phyloP scores from a whole-genome alignment of 1,139 yeast genomes.

The Kodamaea suecica region DNA sequence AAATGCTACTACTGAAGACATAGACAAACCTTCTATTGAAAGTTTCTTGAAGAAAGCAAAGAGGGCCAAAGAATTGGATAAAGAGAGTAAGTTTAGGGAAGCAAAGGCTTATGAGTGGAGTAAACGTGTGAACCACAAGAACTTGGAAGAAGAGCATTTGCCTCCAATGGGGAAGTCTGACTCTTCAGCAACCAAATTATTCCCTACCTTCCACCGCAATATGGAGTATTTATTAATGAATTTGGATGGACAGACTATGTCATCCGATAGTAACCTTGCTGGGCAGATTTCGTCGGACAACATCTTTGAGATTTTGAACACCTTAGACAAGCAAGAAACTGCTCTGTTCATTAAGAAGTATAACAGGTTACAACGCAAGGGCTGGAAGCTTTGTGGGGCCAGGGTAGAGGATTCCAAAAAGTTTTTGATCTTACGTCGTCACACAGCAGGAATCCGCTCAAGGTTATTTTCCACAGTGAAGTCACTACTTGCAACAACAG shows the following conservation, averaged over 20 bases:
- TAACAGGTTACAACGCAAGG: conserved; percentile 33
- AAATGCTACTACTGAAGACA: conserved; percentile 3
- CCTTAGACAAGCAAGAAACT: conserved; percentile 33
- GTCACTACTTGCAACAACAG: conserved; percentile 33
- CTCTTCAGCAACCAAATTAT: background rate
- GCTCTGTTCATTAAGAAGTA: conserved; percentile 25
- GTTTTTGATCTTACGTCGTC: conserved; percentile 34
- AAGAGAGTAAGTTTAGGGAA: conserved; percentile 47
- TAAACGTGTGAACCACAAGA: conserved; percentile 33
- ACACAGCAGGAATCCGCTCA: conserved; percentile 9
- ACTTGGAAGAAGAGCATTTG: conserved; percentile 50
- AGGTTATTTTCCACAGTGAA: conserved; percentile 19
- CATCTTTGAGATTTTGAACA: conserved; percentile 43
- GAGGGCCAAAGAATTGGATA: conserved; percentile 30
- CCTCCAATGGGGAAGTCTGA: conserved; percentile 28
- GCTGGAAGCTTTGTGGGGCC: conserved; percentile 49
- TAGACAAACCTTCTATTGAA: conserved; percentile 26
- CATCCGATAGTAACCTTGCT: conserved; percentile 40
- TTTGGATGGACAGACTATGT: conserved; percentile 40
- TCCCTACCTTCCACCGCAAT: conserved; percentile 5
- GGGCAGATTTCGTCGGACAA: conserved; percentile 41
- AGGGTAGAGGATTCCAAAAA: conserved; percentile 24
- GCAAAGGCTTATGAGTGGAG: conserved; percentile 56
- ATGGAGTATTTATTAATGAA: conserved; percentile 46
- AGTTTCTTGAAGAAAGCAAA: conserved; percentile 45